Percentiles rank a stretch among this genome's conserved stretches.
Evolutionary conservation across 78 protist genomes (phyloP).

Genomic region (Anaeramoeba ignava): DNA sequence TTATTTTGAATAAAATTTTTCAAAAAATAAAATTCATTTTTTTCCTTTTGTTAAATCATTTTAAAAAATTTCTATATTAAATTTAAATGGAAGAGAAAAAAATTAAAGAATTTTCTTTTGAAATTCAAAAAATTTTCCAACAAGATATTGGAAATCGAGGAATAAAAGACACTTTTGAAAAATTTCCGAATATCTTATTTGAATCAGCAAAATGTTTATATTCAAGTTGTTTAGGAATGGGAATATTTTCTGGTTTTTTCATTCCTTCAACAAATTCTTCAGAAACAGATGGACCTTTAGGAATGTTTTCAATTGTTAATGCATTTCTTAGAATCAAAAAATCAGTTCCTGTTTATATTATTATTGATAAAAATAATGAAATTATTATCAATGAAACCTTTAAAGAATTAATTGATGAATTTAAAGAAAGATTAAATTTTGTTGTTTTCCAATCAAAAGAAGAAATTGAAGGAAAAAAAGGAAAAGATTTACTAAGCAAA

Average conservation of each 20-base stretch:
- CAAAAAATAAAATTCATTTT: too few relatives aligned
- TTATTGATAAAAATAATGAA: background rate
- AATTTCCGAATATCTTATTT: background rate
- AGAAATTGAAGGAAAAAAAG: background rate
- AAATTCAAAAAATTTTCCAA: background rate
- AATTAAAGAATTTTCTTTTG: too few relatives aligned
- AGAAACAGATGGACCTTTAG: background rate
- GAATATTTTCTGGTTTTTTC: background rate
- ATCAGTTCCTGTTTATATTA: background rate
- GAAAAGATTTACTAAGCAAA: background rate
- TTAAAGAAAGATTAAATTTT: background rate
- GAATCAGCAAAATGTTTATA: background rate
- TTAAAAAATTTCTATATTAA: too few relatives aligned
- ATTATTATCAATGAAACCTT: too few relatives aligned
- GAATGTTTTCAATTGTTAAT: background rate
- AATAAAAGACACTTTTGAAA: background rate
- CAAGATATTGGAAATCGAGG: background rate
- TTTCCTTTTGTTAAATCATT: too few relatives aligned
- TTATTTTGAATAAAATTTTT: too few relatives aligned
- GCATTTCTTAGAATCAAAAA: background rate
- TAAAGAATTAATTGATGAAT: too few relatives aligned
- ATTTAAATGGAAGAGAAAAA: too few relatives aligned
- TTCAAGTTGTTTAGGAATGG: background rate
- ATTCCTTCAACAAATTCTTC: background rate
- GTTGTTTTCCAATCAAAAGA: background rate